Evolutionary conservation across 2,329 filamentous ascomycete species (phyloP), one percentile per base, ranked within the genome.

Genomic region (Onygena corvina): DNA sequence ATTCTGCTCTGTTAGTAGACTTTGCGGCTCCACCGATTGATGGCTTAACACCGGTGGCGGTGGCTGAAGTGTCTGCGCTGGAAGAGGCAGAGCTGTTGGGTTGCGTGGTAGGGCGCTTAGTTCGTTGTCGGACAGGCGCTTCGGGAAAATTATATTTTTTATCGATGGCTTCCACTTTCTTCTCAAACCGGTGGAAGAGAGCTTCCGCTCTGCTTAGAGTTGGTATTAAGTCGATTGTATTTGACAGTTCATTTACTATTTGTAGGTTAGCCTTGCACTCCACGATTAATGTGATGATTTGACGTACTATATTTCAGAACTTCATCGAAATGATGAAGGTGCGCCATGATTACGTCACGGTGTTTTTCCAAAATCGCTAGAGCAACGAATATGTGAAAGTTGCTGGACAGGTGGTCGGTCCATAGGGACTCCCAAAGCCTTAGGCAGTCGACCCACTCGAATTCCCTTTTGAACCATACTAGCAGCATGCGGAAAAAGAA

Each of bases 401-500:
- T 88, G 58, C 85, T 85, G 60, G 79, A 89, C 53, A 87, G 68
- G 58, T 83, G 92, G 64, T 98, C 92, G 1, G 92, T 96, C 92
- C 93, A 98, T 2, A 96, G 70, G 0, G 78, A 75, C 66, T 98
- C 92, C 92, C 92, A 98, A 3, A 98, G 71, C 14, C 85, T 78
- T 29, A 96, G 71, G 8, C 94, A 80, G 60, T 96, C 88, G 44
- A 76, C 65, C 86, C 90, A 98, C 57, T 80, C 77, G 59, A 98
- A 98, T 67, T 98, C 92, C 44, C 92, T 83, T 72, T 98, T 98
- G 67, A 92, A 98, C 92, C 92, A 98, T 7, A 98, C 92, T 1
- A 98, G 75, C 29, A 98, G 75, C 92, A 96, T 96, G 52, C 92
- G 85, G 78, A 96, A 98, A 73, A 98, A 96, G 73, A 98, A 98